A percentile compares a stretch with the other conserved stretches of the same genome.
Conservation (phyloP, 192 early-diverging fungal species). For the Umbelopsis sp. region DNA sequence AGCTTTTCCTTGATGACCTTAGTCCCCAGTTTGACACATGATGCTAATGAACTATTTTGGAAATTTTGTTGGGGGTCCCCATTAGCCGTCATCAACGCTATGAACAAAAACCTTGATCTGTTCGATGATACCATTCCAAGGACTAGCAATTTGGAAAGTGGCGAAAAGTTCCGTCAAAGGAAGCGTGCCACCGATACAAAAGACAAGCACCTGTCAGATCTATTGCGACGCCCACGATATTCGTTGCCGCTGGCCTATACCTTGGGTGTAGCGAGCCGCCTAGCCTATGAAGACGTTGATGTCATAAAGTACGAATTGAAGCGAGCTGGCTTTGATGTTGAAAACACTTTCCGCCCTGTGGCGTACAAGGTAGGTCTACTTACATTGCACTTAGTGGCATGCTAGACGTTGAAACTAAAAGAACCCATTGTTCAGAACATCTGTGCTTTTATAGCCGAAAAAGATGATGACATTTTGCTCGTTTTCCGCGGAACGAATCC, state of each 20-base stretch:
- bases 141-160: slow-evolving; percentile 25
- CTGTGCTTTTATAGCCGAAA: slow-evolving; percentile 55
- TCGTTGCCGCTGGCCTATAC: slow-evolving; percentile 52
- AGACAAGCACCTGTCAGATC: not conserved
- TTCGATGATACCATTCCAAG: slow-evolving; percentile 16
- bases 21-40: not conserved
- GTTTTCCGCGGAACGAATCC: slow-evolving; percentile 62
- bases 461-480: slow-evolving; percentile 54
- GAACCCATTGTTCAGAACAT: slow-evolving; percentile 41
- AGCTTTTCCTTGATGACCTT: not conserved
- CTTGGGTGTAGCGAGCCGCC: slow-evolving; percentile 50
- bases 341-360: slow-evolving; percentile 51
- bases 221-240: slow-evolving; percentile 44
- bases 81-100: slow-evolving; percentile 39
- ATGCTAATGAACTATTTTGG: not conserved
- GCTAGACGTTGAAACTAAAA: not conserved
- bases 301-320: slow-evolving; percentile 55
- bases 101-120: slow-evolving; percentile 32
- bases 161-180: slow-evolving; percentile 23
- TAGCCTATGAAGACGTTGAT: slow-evolving; percentile 55
- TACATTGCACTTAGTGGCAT: not conserved
- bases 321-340: slow-evolving; percentile 51
- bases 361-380: slow-evolving; percentile 51
- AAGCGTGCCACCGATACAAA: slow-evolving; percentile 23
- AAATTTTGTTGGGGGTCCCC: not conserved